These are phyloP conservation scores for Wickerhamomyces ciferrii DNA, from an alignment of 805 yeast genomes.

Conservation along the genomic window DNA sequence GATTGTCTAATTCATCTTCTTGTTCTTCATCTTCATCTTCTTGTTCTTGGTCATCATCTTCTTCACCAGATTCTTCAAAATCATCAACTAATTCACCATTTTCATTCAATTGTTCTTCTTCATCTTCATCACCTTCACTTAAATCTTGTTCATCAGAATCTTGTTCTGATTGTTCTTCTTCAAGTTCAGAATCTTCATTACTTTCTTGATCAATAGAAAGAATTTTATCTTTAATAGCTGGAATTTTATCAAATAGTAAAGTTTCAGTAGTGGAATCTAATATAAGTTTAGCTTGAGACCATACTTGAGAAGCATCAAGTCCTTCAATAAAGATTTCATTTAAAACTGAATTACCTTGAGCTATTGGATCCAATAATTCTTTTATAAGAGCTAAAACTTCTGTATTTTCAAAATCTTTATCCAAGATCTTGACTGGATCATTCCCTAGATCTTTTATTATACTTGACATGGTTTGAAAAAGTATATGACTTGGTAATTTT, in stretches of 20 bases:
- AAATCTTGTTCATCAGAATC: no score
- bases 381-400: constrained; percentile 15
- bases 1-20: constrained; percentile 19
- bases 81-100: no score
- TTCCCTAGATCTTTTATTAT: background rate
- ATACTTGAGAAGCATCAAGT: constrained; percentile 83
- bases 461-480: no score
- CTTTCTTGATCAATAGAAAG: constrained; percentile 20
- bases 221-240: constrained; percentile 34
- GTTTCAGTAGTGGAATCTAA: constrained; percentile 71
- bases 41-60: constrained; percentile 14
- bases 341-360: constrained; percentile 42
- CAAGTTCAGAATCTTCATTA: constrained; percentile 22
- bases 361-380: constrained; percentile 20
- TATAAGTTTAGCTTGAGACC: constrained; percentile 88
- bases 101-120: constrained; percentile 8
- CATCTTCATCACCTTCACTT: constrained; percentile 13
- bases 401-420: background rate
- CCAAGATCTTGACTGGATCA: background rate
- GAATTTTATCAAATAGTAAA: constrained; percentile 51
- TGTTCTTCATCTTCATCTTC: constrained; percentile 20
- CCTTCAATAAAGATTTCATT: constrained; percentile 86
- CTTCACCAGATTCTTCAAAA: constrained; percentile 14
- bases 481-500: no score
- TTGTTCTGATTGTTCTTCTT: no score